Conservation (phyloP, 441 rosid species). For the Flueggea neowawraea region DNA sequence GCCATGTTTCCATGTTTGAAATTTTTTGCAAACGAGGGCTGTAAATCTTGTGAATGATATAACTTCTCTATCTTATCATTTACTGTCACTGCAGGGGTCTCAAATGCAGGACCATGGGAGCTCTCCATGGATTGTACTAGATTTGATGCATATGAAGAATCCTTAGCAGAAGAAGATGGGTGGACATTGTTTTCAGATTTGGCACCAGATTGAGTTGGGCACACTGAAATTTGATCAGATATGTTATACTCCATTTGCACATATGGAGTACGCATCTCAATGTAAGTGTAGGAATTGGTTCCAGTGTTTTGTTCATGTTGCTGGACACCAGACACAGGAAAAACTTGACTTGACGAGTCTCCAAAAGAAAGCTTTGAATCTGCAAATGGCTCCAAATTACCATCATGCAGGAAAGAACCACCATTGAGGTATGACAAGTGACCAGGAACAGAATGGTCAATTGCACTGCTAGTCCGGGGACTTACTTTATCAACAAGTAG, state of each 20-base stretch:
- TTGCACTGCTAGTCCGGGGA: constrained; percentile 19
- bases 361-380: constrained; percentile 22
- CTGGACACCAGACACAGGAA: constrained; percentile 25
- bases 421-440: constrained; percentile 34
- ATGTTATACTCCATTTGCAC: constrained; percentile 29
- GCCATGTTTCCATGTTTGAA: constrained; percentile 27
- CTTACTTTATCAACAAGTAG: constrained; percentile 26
- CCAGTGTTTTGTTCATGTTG: constrained; percentile 20
- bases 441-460: constrained; percentile 27
- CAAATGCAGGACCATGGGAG: constrained; percentile 24
- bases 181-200: constrained; percentile 46
- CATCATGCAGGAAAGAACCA: constrained; percentile 32
- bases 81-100: constrained; percentile 9
- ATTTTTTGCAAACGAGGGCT: constrained; percentile 26
- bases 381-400: constrained; percentile 30
- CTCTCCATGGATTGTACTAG: constrained; percentile 47
- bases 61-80: constrained; percentile 30
- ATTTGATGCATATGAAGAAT: constrained; percentile 60
- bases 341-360: constrained; percentile 26
- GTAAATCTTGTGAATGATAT: constrained; percentile 25
- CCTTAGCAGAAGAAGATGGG: constrained; percentile 41
- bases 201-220: constrained; percentile 42
- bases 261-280: constrained; percentile 22
- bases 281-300: constrained; percentile 25
- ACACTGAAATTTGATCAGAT: constrained; percentile 46